Percentiles rank a stretch among this genome's conserved stretches.
These are phyloP conservation scores for Aegilops tauschii DNA, from an alignment of 176 grass and related monocot species.

Conservation along the genomic window DNA sequence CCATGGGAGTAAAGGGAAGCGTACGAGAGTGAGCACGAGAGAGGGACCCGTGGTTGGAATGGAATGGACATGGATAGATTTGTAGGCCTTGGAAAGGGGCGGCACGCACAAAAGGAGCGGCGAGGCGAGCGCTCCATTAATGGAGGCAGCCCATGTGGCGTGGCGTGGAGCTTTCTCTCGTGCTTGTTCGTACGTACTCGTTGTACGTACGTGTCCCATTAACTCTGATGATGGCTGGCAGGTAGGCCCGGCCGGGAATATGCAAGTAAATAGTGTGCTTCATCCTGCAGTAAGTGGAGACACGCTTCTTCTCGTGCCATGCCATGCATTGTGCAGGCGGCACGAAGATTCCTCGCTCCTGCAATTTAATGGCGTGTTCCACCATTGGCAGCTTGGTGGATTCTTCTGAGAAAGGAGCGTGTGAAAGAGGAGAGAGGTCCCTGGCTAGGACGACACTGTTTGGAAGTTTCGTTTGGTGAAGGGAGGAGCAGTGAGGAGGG, in stretches of 20 bases:
- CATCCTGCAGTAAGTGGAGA: constrained; percentile 9
- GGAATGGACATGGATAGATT: constrained; percentile 39
- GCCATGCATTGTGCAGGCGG: neutral
- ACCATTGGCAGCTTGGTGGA: neutral
- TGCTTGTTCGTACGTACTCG: neutral
- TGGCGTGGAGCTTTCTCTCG: too few relatives aligned
- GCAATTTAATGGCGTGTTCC: neutral
- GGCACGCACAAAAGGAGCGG: constrained; percentile 13
- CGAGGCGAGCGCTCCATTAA: constrained; percentile 14
- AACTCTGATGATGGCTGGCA: neutral
- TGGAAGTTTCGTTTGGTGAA: constrained; percentile 6
- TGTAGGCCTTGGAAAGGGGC: constrained; percentile 38
- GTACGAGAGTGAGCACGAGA: neutral
- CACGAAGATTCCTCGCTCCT: neutral
- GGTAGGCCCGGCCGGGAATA: neutral
- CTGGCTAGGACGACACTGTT: neutral
- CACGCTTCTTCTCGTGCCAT: neutral
- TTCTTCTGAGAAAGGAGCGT: neutral
- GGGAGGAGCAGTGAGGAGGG: neutral
- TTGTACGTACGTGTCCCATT: neutral
- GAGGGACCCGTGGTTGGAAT: constrained; percentile 19
- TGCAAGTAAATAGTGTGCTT: neutral
- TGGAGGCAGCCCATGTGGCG: constrained; percentile 28
- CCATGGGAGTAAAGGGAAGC: neutral
- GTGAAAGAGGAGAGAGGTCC: neutral